phyloP scores from a whole-genome alignment of 1,284 basidiomycete genomes.

The Ustilago crameri region DNA sequence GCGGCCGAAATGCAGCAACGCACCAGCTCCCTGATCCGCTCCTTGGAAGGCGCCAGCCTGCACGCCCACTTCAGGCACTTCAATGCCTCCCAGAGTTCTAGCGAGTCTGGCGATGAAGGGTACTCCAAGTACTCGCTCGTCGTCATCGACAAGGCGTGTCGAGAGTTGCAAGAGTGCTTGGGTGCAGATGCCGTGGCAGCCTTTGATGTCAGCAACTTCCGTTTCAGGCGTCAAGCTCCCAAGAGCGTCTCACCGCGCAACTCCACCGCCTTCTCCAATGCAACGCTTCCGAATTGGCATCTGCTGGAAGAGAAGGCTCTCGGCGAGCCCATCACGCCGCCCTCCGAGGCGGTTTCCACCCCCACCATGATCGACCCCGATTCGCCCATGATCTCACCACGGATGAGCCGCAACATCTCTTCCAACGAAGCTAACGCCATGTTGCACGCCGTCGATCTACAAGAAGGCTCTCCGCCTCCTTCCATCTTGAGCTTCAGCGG shows the following conservation, averaged over 20 bases:
- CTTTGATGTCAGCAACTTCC: slow-evolving; percentile 40
- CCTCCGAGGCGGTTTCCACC: slow-evolving; percentile 19
- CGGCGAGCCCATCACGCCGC: slow-evolving; percentile 27
- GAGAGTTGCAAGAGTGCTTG: slow-evolving; percentile 30
- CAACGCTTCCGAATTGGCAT: slow-evolving; percentile 21
- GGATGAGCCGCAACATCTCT: slow-evolving; percentile 36
- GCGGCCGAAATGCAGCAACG: slow-evolving; percentile 46
- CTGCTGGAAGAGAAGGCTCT: slow-evolving; percentile 8
- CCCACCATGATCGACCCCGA: slow-evolving; percentile 23
- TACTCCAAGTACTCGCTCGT: slow-evolving; percentile 25
- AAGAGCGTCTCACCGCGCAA: slow-evolving; percentile 20
- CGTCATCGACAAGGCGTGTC: slow-evolving; percentile 31
- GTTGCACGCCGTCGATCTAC: slow-evolving; percentile 23
- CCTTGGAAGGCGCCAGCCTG: slow-evolving; percentile 32
- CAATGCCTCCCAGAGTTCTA: slow-evolving; percentile 9
- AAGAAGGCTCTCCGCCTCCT: slow-evolving; percentile 34
- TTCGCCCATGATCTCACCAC: slow-evolving; percentile 30
- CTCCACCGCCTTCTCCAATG: slow-evolving; percentile 12
- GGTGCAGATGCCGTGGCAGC: slow-evolving; percentile 34
- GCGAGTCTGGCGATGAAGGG: slow-evolving; percentile 19
- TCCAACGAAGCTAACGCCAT: neutral
- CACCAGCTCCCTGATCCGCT: slow-evolving; percentile 30
- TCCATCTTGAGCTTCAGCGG: slow-evolving; percentile 25
- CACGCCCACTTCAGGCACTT: slow-evolving; percentile 16
- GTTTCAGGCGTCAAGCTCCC: slow-evolving; percentile 11